Evolutionary conservation across 441 rosid species (phyloP), one percentile per base, ranked within the genome.

Genomic region (Mallotus japonicus): DNA sequence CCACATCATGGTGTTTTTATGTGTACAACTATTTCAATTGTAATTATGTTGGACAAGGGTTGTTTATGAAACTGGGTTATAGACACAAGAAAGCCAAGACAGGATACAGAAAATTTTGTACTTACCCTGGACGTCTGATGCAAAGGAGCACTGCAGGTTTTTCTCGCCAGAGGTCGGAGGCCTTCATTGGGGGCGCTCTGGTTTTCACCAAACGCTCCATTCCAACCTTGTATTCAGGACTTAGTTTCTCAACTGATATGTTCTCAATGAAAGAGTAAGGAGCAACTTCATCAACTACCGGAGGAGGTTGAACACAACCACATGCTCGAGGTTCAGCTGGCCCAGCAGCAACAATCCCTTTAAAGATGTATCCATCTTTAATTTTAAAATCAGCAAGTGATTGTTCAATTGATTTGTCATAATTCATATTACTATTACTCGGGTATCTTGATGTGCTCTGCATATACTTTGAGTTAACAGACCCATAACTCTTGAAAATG

Each of bases 121-220:
- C 69, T 83, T 86, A 86, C 92, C 88, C 95, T 6, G 91, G 91
- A 34, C 89, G 84, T 75, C 88, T 84, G 70, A 88, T 83, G 80
- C 91, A 90, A 65, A 90, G 82, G 58, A 90, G 80, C 19, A 87
- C 74, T 19, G 88, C 85, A 40, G 92, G 87, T 63, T 82, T 88
- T 61, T 88, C 84, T 47, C 78, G 84, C 91, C 92, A 90, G 17
- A 90, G 64, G 34, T 82, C 83, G 5, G 84, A 83, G 72, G 92
- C 92, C 81, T 85, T 90, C 87, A 86, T 87, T 19, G 90, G 88
- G 64, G 90, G 90, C 20, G 88, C 70, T 74, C 73, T 83, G 37
- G 83, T 73, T 71, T 80, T 87, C 64, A 85, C 90, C 77, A 88
- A 73, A 57, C 85, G 83, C 65, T 85, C 85, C 89, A 84, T 83